Evolutionary conservation across 2,329 filamentous ascomycete species (phyloP).

Genomic region (Phyllosticta citribraziliensis): DNA sequence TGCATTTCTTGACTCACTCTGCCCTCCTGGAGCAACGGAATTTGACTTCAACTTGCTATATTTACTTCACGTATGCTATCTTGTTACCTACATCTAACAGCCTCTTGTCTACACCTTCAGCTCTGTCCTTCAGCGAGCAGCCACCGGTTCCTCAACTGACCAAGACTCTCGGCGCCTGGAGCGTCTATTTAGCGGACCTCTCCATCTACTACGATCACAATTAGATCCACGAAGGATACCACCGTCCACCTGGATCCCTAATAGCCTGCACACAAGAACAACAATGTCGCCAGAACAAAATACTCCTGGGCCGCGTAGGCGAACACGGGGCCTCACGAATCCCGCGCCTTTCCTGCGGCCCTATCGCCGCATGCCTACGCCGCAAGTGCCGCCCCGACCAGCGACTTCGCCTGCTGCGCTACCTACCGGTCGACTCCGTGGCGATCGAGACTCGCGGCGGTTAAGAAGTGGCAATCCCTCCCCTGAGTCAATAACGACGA

Average conservation of each 20-base stretch:
- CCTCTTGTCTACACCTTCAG: background rate
- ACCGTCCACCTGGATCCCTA: background rate
- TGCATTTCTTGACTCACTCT: background rate
- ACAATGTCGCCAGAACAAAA: background rate
- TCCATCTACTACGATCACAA: background rate
- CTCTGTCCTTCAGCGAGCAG: background rate
- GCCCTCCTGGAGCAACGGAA: background rate
- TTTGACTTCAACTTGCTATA: background rate
- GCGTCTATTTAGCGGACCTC: background rate
- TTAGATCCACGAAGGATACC: background rate
- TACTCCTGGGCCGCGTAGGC: background rate
- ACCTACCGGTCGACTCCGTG: background rate
- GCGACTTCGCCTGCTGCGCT: background rate
- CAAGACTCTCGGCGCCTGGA: background rate
- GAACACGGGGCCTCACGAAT: background rate
- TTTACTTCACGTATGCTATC: background rate
- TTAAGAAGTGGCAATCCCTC: background rate
- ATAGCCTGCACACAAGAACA: background rate
- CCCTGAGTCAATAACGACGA: background rate
- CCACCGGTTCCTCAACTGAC: background rate
- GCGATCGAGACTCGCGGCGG: background rate
- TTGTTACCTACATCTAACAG: background rate
- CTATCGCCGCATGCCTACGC: background rate
- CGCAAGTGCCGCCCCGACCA: background rate
- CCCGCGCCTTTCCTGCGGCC: background rate